Base-by-base conservation (phyloP, 352 stramenopile genomes). In the Phytophthora constricta region DNA sequence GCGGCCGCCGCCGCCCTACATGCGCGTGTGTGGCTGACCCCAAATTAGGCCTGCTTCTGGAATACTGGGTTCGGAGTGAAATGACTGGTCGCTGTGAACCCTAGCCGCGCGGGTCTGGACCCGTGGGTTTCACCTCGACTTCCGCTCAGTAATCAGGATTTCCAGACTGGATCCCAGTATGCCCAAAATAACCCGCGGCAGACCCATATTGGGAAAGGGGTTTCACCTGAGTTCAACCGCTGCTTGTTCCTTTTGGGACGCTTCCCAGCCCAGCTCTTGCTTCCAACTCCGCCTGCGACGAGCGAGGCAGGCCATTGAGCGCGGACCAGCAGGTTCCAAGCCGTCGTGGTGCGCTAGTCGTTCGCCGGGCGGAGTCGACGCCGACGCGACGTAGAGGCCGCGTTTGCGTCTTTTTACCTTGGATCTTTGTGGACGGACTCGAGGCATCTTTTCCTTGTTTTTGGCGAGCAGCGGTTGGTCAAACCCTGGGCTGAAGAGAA, bases 381-480 rank as follows among this genome's bases (percentile, higher is more conserved):
- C n/a, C n/a, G n/a, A n/a, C n/a, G n/a, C n/a, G n/a, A n/a, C 14
- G 61, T 66, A 70, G 67, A 74, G 65, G 20, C 52, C 13, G 43
- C 46, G 37, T 51, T 10, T 22, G 45, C 22, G 45, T 34, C 17
- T 48, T 48, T 48, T 48, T 48, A 4, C 48, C 25, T 60, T 16
- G 62, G 63, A 77, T 77, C 69, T 76, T 66, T 60, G n/a, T n/a
- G n/a, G 57, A 46, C 60, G 37, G 65, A 72, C 70, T 74, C 52
- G 58, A 41, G 48, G 64, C 64, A 73, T 70, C 58, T 42, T 51
- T 53, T 54, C n/a, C 68, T 78, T 67, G 54, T 27, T 48, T 74
- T 74, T 68, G 45, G 22, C 37, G 37, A 19, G 25, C 20, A 34
- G 45, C 25, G 22, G 45, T 51, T 51, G 45, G 45, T 51, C 45